phyloP scores from a whole-genome alignment of 139 green algal species.

The Chlamydomonas urium region DNA sequence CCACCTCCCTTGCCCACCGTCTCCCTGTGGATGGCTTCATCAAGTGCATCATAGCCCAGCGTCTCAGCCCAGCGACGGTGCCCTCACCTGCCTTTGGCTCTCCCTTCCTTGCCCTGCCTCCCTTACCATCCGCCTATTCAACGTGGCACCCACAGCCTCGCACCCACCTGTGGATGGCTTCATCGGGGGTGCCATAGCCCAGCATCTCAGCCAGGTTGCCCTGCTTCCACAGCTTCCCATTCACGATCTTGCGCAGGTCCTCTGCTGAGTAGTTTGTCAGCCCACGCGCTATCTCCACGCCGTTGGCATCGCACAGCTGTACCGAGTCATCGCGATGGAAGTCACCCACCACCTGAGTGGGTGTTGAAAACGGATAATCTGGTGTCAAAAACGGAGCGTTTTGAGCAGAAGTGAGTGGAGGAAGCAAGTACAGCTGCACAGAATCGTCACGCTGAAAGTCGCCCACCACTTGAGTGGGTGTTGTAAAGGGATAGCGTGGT shows the following conservation, averaged over 20 bases:
- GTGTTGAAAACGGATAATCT: no score
- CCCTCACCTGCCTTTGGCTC: no score
- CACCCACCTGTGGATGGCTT: slow-evolving; percentile 1
- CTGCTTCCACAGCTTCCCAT: background rate
- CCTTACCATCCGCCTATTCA: no score
- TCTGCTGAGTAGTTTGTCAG: slow-evolving; percentile 72
- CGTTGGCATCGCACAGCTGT: slow-evolving; percentile 59
- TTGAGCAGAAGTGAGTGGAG: slow-evolving; percentile 1
- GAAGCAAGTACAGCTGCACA: background rate
- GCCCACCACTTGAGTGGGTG: background rate
- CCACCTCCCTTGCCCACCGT: no score
- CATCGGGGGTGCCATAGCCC: background rate
- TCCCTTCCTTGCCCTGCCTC: no score
- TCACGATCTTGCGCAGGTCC: slow-evolving; percentile 8
- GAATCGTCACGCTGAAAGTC: background rate
- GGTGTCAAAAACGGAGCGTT: no score
- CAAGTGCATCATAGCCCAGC: no score
- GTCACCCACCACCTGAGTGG: slow-evolving; percentile 9
- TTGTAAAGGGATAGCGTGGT: no score
- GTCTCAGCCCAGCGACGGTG: no score
- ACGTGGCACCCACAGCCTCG: no score
- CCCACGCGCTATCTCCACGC: slow-evolving; percentile 74
- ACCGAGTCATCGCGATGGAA: slow-evolving; percentile 63
- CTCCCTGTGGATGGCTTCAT: no score
- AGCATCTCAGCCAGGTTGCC: background rate